Conservation (phyloP, 257 asterid species). For the Nicotiana benthamiana region DNA sequence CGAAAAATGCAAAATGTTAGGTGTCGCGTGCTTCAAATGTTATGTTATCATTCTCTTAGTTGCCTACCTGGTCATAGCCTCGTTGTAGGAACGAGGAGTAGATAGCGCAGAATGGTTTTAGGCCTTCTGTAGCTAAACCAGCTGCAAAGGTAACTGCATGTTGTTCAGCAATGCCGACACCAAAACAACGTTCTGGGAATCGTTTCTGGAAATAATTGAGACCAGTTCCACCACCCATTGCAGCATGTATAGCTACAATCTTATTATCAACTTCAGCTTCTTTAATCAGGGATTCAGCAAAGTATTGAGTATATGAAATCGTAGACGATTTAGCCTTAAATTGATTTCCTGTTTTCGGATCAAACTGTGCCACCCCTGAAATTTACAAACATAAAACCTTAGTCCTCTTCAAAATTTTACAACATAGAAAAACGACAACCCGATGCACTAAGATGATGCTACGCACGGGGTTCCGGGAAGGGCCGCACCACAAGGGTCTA, state of each 20-base stretch:
- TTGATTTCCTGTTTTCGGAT: slow-evolving; percentile 69
- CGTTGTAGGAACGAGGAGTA: slow-evolving; percentile 71
- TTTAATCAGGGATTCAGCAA: slow-evolving; percentile 66
- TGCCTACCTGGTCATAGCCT: slow-evolving; percentile 81
- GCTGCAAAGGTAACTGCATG: slow-evolving; percentile 87
- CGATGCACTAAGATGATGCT: too few relatives aligned
- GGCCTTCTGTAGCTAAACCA: slow-evolving; percentile 74
- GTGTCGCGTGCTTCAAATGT: background rate
- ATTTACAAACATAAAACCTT: background rate
- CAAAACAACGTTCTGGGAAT: slow-evolving; percentile 65
- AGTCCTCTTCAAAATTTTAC: background rate
- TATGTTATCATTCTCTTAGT: background rate
- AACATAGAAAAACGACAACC: too few relatives aligned
- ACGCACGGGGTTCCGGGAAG: too few relatives aligned
- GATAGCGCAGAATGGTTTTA: slow-evolving; percentile 80
- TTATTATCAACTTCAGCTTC: slow-evolving; percentile 60
- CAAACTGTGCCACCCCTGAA: slow-evolving; percentile 74
- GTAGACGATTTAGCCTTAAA: slow-evolving; percentile 41
- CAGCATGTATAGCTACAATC: slow-evolving; percentile 72
- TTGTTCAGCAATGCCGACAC: slow-evolving; percentile 83
- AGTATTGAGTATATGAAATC: slow-evolving; percentile 61
- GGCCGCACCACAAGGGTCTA: too few relatives aligned
- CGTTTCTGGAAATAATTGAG: slow-evolving; percentile 56
- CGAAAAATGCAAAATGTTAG: too few relatives aligned
- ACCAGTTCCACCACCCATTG: slow-evolving; percentile 92